Conservation (phyloP, 1,284 basidiomycete genomes). For the Porodaedalea pini region DNA sequence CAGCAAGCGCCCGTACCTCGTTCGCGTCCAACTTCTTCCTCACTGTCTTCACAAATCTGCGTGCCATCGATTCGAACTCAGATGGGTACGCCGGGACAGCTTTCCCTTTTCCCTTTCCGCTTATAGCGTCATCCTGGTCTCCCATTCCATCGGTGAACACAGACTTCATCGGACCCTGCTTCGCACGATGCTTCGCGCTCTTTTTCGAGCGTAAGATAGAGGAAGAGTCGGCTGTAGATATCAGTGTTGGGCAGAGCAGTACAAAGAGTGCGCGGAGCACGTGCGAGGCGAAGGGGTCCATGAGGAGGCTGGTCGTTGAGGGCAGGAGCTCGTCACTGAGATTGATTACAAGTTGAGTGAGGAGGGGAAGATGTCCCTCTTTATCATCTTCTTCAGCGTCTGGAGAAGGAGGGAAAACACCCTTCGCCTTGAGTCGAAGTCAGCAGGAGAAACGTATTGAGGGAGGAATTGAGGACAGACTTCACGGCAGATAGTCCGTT, state of each 20-base stretch:
- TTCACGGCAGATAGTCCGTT: slow-evolving; percentile 79
- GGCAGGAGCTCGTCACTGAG: slow-evolving; percentile 73
- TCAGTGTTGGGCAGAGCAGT: slow-evolving; percentile 61
- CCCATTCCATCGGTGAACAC: slow-evolving; percentile 44
- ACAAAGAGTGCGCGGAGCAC: slow-evolving; percentile 77
- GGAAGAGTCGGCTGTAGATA: slow-evolving; percentile 33
- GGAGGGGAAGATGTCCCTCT: slow-evolving; percentile 66
- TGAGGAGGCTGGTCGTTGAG: slow-evolving; percentile 58
- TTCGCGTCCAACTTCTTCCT: slow-evolving; percentile 57
- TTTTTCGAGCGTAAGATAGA: slow-evolving; percentile 65
- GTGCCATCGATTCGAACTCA: slow-evolving; percentile 50
- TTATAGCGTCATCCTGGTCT: slow-evolving; percentile 19
- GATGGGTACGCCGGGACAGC: slow-evolving; percentile 38
- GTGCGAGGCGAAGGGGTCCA: slow-evolving; percentile 86
- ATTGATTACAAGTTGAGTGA: slow-evolving; percentile 65
- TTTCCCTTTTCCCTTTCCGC: slow-evolving; percentile 41
- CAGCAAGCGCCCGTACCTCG: slow-evolving; percentile 79
- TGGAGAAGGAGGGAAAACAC: slow-evolving; percentile 53
- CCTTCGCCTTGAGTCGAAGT: slow-evolving; percentile 46
- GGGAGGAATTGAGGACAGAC: slow-evolving; percentile 37
- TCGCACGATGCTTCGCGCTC: slow-evolving; percentile 71
- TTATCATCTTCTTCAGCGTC: slow-evolving; percentile 40
- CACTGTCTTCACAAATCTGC: slow-evolving; percentile 51
- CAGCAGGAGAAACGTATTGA: background rate
- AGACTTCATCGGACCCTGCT: slow-evolving; percentile 71